These are phyloP conservation scores for Fusarium coicis DNA, from an alignment of 2,329 filamentous ascomycete species.

Conservation along the genomic window DNA sequence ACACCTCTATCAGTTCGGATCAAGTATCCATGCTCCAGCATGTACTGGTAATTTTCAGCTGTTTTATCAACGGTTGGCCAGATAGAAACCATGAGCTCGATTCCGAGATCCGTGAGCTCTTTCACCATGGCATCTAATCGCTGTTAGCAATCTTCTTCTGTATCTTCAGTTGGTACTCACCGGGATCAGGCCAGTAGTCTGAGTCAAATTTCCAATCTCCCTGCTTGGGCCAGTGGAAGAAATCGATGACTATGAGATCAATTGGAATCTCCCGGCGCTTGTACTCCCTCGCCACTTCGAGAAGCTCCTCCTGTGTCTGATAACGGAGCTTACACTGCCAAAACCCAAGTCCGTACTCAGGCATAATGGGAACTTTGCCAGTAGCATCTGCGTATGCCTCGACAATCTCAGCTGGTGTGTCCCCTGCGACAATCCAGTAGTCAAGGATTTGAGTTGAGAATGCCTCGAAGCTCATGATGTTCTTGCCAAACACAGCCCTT, in stretches of 20 bases:
- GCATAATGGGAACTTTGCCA: constrained; percentile 73
- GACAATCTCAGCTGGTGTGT: constrained; percentile 65
- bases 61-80: constrained; percentile 73
- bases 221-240: constrained; percentile 74
- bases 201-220: constrained; percentile 76
- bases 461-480: constrained; percentile 70
- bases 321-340: constrained; percentile 77
- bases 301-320: constrained; percentile 71
- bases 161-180: constrained; percentile 44
- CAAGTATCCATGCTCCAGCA: constrained; percentile 69
- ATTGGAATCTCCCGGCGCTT: constrained; percentile 65
- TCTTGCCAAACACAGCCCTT: constrained; percentile 68
- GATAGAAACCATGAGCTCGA: constrained; percentile 76
- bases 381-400: constrained; percentile 66
- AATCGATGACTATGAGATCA: constrained; percentile 74
- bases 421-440: constrained; percentile 72
- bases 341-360: constrained; percentile 74
- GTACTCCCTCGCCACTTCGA: constrained; percentile 70
- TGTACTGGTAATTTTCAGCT: constrained; percentile 69
- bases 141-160: neutral
- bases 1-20: constrained; percentile 70
- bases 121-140: constrained; percentile 67
- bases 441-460: constrained; percentile 67
- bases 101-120: constrained; percentile 66
- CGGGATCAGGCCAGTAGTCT: constrained; percentile 72